These are phyloP conservation scores for Saturnispora sanitii DNA, from an alignment of 805 yeast species.

Conservation along the genomic window DNA sequence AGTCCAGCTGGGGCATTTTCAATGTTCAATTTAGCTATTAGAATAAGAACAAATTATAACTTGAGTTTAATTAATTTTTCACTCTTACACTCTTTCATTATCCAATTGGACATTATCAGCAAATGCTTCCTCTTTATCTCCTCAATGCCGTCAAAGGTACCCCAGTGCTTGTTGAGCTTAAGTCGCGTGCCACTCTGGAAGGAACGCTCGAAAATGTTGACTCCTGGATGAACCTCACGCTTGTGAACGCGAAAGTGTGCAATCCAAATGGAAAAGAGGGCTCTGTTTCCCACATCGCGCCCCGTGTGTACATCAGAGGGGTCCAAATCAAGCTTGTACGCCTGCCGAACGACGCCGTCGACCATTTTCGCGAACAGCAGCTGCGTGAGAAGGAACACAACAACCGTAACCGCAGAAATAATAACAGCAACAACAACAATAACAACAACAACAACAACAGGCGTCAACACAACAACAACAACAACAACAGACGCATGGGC, in stretches of 20 bases:
- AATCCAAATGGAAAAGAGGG: constrained; percentile 37
- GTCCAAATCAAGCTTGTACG: constrained; percentile 71
- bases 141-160: constrained; percentile 87
- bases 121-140: constrained; percentile 80
- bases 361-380: constrained; percentile 56
- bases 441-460: constrained; percentile 17
- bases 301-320: constrained; percentile 78
- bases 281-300: constrained; percentile 37
- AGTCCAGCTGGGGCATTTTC: constrained; percentile 60
- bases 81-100: background rate
- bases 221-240: constrained; percentile 89
- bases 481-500: constrained; percentile 4
- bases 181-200: constrained; percentile 80
- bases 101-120: background rate
- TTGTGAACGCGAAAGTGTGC: constrained; percentile 63
- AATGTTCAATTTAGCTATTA: too few relatives aligned
- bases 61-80: too few relatives aligned
- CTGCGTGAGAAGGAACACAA: constrained; percentile 28
- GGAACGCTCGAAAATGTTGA: constrained; percentile 84
- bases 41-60: background rate
- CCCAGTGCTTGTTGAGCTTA: constrained; percentile 79
- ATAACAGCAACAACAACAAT: constrained; percentile 13
- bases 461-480: constrained; percentile 13
- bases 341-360: constrained; percentile 68
- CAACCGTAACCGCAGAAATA: constrained; percentile 15